A percentile compares a stretch with the other conserved stretches of the same genome.
Evolutionary conservation across 306 rosid genomes (phyloP).

Genomic region (Coriaria nepalensis): DNA sequence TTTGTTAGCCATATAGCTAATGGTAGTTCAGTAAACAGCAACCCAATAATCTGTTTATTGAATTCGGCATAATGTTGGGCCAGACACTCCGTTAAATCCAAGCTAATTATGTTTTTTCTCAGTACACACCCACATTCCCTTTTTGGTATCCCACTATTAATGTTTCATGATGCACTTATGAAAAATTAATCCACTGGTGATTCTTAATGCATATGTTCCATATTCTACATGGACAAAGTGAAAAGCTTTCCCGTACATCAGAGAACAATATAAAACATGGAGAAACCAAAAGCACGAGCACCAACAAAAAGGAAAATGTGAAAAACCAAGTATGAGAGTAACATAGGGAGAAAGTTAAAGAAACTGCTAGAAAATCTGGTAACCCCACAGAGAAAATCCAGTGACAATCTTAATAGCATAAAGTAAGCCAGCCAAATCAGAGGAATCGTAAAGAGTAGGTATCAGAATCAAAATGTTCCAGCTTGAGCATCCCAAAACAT

Average conservation of each 20-base stretch:
- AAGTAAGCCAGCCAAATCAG: constrained; percentile 36
- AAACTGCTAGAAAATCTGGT: constrained; percentile 24
- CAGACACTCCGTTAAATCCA: not conserved
- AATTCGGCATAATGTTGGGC: constrained; percentile 1
- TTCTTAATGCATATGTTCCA: constrained; percentile 41
- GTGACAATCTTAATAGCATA: constrained; percentile 38
- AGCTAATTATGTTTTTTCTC: not conserved
- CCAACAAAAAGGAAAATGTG: constrained; percentile 45
- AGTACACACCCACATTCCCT: not conserved
- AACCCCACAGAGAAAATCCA: constrained; percentile 29
- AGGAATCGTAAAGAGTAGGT: constrained; percentile 39
- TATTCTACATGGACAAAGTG: constrained; percentile 23
- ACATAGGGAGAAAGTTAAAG: constrained; percentile 24
- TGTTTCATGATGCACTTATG: constrained; percentile 12
- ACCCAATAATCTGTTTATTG: not conserved
- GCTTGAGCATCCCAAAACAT: constrained; percentile 31
- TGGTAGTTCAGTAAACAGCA: not conserved
- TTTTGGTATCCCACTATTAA: constrained; percentile 14
- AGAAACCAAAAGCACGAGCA: constrained; percentile 30
- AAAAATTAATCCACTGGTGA: constrained; percentile 25
- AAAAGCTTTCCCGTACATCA: constrained; percentile 24
- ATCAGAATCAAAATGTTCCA: constrained; percentile 74
- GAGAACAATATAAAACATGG: constrained; percentile 35
- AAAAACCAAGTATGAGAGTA: constrained; percentile 50
- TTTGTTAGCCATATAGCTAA: not conserved